phyloP scores from a whole-genome alignment of 768 basidiomycete genomes.

The Xerocomus potaroensis region DNA sequence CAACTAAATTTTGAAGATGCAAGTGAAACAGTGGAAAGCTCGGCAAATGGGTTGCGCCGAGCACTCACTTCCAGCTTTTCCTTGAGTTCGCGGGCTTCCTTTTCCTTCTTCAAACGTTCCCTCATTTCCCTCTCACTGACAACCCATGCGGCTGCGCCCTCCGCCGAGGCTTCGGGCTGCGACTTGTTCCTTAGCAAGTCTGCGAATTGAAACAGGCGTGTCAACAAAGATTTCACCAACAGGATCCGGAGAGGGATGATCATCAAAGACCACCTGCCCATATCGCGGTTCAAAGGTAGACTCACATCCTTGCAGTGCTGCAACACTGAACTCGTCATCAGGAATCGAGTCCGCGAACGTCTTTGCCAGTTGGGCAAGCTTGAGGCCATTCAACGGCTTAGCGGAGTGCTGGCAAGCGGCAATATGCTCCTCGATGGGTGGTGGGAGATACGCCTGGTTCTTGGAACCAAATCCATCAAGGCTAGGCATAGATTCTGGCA shows the following conservation, averaged over 20 bases:
- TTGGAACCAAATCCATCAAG: constrained; percentile 43
- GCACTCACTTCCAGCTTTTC: constrained; percentile 61
- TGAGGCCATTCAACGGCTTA: constrained; percentile 59
- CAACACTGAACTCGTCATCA: constrained; percentile 84
- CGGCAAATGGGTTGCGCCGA: constrained; percentile 15
- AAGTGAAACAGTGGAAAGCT: constrained; percentile 15
- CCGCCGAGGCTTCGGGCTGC: constrained; percentile 70
- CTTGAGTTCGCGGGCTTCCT: constrained; percentile 63
- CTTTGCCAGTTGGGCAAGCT: constrained; percentile 66
- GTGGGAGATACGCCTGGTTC: constrained; percentile 60
- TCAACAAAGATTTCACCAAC: constrained; percentile 27
- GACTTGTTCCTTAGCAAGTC: constrained; percentile 84
- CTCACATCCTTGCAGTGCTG: constrained; percentile 88
- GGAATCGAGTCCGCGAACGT: constrained; percentile 79
- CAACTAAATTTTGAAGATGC: background rate
- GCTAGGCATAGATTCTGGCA: constrained; percentile 14
- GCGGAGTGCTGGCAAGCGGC: constrained; percentile 56
- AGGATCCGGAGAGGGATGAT: constrained; percentile 17
- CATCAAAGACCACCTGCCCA: background rate
- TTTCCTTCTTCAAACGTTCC: constrained; percentile 69
- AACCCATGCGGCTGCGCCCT: constrained; percentile 68
- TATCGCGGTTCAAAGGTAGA: constrained; percentile 26
- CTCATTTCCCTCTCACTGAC: constrained; percentile 68
- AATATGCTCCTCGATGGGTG: constrained; percentile 59
- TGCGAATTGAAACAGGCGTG: constrained; percentile 26